Conservation (phyloP, 1,284 basidiomycete species). For the Ganoderma resinaceum region DNA sequence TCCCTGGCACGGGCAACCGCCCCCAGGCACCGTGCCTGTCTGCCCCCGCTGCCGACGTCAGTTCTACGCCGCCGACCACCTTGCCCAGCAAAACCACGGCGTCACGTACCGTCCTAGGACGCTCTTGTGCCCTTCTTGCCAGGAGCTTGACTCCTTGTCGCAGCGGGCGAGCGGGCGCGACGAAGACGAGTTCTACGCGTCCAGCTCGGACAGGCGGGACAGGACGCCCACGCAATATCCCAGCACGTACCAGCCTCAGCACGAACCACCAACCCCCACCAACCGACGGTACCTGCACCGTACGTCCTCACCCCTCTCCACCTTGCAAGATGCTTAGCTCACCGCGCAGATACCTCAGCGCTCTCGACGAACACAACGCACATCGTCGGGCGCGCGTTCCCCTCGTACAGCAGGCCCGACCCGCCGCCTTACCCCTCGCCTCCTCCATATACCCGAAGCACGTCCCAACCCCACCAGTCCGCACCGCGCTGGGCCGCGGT, state of each 20-base stretch:
- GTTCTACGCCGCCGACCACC: slow-evolving; percentile 6
- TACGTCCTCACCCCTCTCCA: background rate
- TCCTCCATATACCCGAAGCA: slow-evolving; percentile 1
- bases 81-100: background rate
- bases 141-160: background rate
- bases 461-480: slow-evolving; percentile 10
- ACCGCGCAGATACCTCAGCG: slow-evolving; percentile 6
- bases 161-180: background rate
- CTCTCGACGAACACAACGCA: slow-evolving; percentile 8
- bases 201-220: background rate
- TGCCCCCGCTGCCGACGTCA: slow-evolving; percentile 20
- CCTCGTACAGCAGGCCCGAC: slow-evolving; percentile 1
- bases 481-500: slow-evolving; percentile 7
- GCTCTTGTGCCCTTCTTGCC: slow-evolving; percentile 11
- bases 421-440: background rate
- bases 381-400: slow-evolving; percentile 18
- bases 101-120: background rate
- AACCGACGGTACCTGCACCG: slow-evolving; percentile 7
- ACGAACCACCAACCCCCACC: background rate
- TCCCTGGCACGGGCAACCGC: slow-evolving; percentile 1
- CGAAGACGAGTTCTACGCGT: background rate
- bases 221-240: background rate
- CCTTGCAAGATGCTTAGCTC: background rate
- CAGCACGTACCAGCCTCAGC: background rate
- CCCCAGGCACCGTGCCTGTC: background rate